These are phyloP conservation scores for Nematocida displodere DNA, from an alignment of 371 early-diverging fungal species.

Conservation along the genomic window DNA sequence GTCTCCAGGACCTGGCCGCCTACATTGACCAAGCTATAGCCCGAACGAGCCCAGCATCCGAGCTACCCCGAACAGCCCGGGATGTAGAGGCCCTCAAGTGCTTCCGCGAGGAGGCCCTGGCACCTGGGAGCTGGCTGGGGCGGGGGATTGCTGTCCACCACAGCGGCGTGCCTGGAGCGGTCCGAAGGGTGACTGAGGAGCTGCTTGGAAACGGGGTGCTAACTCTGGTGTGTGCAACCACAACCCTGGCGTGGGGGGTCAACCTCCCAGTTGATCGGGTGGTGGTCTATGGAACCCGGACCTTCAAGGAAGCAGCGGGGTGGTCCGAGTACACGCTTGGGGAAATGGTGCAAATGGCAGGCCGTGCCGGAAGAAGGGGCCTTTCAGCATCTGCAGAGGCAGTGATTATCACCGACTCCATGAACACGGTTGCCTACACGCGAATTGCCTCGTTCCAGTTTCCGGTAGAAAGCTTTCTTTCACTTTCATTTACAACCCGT, in stretches of 20 bases:
- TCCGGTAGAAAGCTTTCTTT: conserved; percentile 23
- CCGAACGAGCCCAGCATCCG: not conserved
- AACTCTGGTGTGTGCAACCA: conserved; percentile 87
- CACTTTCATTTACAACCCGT: not conserved
- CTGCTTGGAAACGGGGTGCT: conserved; percentile 81
- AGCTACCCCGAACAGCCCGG: conserved; percentile 19
- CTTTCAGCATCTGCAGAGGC: not conserved
- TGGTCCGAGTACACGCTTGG: conserved; percentile 68
- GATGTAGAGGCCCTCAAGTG: conserved; percentile 3
- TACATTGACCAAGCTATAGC: not conserved
- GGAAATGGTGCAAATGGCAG: conserved; percentile 83
- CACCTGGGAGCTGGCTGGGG: not conserved
- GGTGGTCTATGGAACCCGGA: conserved; percentile 95
- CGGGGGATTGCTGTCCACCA: conserved; percentile 89
- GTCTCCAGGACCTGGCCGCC: not conserved
- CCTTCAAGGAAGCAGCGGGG: conserved; percentile 77
- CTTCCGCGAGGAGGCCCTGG: not conserved
- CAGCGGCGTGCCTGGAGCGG: conserved; percentile 88
- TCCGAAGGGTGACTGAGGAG: conserved; percentile 85
- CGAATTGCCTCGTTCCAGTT: conserved; percentile 14
- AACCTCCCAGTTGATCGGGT: conserved; percentile 97
- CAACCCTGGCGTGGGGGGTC: conserved; percentile 99
- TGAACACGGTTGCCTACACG: not conserved
- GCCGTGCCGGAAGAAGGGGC: conserved; percentile 84
- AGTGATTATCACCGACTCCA: conserved; percentile 11